Conservation (phyloP, 2,329 filamentous ascomycete genomes). For the Penicillium vulpinum region DNA sequence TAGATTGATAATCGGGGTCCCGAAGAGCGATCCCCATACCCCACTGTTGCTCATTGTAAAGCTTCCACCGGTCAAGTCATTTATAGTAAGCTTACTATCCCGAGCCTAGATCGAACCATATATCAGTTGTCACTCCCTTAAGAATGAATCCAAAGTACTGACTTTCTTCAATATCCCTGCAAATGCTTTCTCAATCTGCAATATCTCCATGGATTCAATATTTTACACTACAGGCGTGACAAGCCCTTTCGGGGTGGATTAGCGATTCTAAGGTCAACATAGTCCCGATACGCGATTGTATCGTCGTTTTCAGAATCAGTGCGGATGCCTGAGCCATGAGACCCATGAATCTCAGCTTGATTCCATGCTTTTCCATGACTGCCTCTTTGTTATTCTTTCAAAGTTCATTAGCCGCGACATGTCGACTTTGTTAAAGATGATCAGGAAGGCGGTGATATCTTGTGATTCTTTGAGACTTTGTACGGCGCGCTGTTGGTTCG, state of each 20-base stretch:
- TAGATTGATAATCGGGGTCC: conserved; percentile 93
- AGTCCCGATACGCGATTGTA: conserved; percentile 93
- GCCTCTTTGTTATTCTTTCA: conserved; percentile 93
- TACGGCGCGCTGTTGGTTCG: conserved; percentile 89
- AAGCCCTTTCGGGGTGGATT: conserved; percentile 76
- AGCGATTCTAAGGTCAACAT: conserved; percentile 91
- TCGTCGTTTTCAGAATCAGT: conserved; percentile 88
- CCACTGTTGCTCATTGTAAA: conserved; percentile 95
- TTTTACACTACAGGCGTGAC: too few species aligned
- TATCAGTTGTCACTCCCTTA: neutral
- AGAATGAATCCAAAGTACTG: neutral
- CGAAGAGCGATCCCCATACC: conserved; percentile 91
- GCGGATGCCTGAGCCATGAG: conserved; percentile 84
- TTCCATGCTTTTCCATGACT: conserved; percentile 80
- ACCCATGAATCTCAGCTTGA: conserved; percentile 98
- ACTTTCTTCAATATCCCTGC: conserved; percentile 84
- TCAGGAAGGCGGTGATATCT: conserved; percentile 90
- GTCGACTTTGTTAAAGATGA: conserved; percentile 96
- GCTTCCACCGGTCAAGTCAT: conserved; percentile 87
- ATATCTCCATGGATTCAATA: too few species aligned
- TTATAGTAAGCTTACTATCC: conserved; percentile 89
- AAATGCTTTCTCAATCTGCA: too few species aligned
- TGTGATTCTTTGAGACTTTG: conserved; percentile 96
- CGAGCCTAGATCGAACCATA: conserved; percentile 61
- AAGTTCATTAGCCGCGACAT: conserved; percentile 94